Evolutionary conservation across 441 rosid genomes (phyloP), one percentile per base, ranked within the genome.

Genomic region (Croton laevigatus): DNA sequence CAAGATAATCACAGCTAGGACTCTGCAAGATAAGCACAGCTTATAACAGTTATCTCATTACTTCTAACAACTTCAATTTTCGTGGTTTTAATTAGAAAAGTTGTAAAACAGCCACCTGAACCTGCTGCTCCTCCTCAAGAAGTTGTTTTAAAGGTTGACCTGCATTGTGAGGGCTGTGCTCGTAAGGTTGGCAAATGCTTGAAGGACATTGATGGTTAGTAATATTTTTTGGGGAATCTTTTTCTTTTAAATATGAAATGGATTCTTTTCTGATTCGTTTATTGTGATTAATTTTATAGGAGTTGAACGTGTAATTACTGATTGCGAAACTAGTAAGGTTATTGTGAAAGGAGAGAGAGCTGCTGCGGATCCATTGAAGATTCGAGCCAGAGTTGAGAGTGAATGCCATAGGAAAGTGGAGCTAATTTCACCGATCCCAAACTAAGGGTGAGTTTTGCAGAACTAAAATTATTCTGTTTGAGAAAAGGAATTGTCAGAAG

Each of bases 81-180:
- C n/a, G n/a, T n/a, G n/a, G n/a, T n/a, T n/a, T n/a, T n/a, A n/a
- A n/a, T n/a, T n/a, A n/a, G n/a, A n/a, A n/a, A n/a, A n/a, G n/a
- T n/a, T n/a, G n/a, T n/a, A n/a, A n/a, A n/a, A n/a, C n/a, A n/a
- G n/a, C n/a, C n/a, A n/a, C n/a, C n/a, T n/a, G n/a, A n/a, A n/a
- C n/a, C n/a, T n/a, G n/a, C n/a, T n/a, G n/a, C n/a, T n/a, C n/a
- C 79, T 13, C 72, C 82, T 0, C 88, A 76, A 65, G 96, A 90
- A 69, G 77, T 88, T 7, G 74, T 90, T 8, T 81, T 91, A 14
- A 84, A 82, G 75, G 94, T 89, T 40, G 86, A 80, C 89, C 89
- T 91, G 97, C 97, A 89, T 82, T 91, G 95, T 68, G 90, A 91
- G 80, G 97, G 95, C 6, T 91, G 97, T 76, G 95, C 95, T 66